These are phyloP conservation scores for Ophiostoma triangulosporum DNA, from an alignment of 2,329 filamentous ascomycete species.

Conservation along the genomic window DNA sequence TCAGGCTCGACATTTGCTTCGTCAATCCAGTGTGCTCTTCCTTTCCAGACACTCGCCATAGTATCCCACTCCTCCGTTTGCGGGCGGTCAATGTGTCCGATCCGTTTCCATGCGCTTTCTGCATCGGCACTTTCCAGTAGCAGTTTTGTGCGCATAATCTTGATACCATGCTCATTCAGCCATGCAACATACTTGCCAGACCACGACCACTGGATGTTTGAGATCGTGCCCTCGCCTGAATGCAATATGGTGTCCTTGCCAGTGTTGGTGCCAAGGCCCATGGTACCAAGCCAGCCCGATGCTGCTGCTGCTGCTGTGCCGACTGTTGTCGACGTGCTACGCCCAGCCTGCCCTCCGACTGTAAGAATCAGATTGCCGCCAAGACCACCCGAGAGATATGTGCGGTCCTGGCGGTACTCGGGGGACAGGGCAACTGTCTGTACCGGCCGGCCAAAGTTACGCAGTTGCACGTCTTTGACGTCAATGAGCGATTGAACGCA, in stretches of 20 bases:
- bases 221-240: slow-evolving; percentile 83
- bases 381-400: slow-evolving; percentile 80
- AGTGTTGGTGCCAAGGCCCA: slow-evolving; percentile 64
- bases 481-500: slow-evolving; percentile 83
- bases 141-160: slow-evolving; percentile 87
- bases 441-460: slow-evolving; percentile 87
- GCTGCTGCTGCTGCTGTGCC: slow-evolving; percentile 70
- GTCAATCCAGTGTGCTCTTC: slow-evolving; percentile 84
- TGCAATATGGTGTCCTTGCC: slow-evolving; percentile 82
- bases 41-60: slow-evolving; percentile 94
- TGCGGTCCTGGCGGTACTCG: slow-evolving; percentile 78
- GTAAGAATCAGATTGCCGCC: slow-evolving; percentile 83
- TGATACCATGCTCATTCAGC: slow-evolving; percentile 94
- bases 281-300: slow-evolving; percentile 79
- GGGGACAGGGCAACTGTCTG: slow-evolving; percentile 90
- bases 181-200: slow-evolving; percentile 87
- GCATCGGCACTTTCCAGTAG: slow-evolving; percentile 62
- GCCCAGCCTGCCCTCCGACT: slow-evolving; percentile 62
- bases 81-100: slow-evolving; percentile 83
- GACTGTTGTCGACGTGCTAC: slow-evolving; percentile 78
- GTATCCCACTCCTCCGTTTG: slow-evolving; percentile 83
- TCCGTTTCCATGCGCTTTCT: slow-evolving; percentile 85
- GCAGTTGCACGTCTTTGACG: slow-evolving; percentile 74
- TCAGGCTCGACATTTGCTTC: slow-evolving; percentile 65
- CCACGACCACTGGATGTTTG: slow-evolving; percentile 84